Evolutionary conservation across 2,329 filamentous ascomycete species (phyloP), one percentile per base, ranked within the genome.

Genomic region (Parastagonospora nodorum): DNA sequence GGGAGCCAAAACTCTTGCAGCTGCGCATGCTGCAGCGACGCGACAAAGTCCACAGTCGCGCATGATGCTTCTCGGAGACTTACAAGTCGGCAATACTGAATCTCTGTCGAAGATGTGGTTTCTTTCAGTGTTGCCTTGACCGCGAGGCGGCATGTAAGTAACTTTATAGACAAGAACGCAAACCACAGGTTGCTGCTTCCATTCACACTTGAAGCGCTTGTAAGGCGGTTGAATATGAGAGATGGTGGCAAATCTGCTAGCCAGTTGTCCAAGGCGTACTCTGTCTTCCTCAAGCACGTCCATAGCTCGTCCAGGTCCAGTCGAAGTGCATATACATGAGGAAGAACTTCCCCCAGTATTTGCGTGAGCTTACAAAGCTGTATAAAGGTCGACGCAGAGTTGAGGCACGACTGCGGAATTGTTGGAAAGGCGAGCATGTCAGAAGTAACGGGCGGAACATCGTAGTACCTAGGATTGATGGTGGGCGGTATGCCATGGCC

Each of bases 1-100:
- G 58, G 60, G 42, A 61, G 56, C 60, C 60, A 61, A 15, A 63
- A 63, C 19, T 60, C 60, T 9, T 55, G 50, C 10, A 63, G 36
- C 6, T 58, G 54, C 29, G 35, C 24, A 8, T 58, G 49, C 12
- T 37, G 50, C 0, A 63, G 48, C 0, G 45, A 50, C 11, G 39
- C 48, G 16, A 58, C 33, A 19, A 52, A 59, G 14, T 48, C 38
- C 3, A 47, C 35, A 9, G 47, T 50, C 1, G 55, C 45, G 12
- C 28, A 50, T 8, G 57, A 52, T 19, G 55, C 50, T 28, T 55
- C 41, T 41, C 55, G 49, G 3, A 64, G 53, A 30, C 42, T 46
- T 0, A 46, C 31, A 14, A 64, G 55, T 12, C 52, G 43, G 11
- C 58, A 54, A 19, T 54, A 49, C 5, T 50, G 55, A 6, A 49